These are phyloP conservation scores for Nicotiana rustica DNA, from an alignment of 305 asterid genomes.

Conservation along the genomic window DNA sequence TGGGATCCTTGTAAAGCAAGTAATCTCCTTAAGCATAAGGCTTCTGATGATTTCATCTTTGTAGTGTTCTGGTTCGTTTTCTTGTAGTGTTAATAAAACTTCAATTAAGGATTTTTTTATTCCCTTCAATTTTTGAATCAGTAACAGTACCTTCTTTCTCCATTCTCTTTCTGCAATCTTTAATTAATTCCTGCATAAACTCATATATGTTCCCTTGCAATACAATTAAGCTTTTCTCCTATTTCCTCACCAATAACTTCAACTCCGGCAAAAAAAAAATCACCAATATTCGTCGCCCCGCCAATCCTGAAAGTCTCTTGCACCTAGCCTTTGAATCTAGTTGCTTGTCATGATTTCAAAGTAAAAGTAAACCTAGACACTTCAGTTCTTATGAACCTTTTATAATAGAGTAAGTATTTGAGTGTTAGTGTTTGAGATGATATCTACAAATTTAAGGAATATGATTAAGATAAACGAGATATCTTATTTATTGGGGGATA, in stretches of 20 bases:
- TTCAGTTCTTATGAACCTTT: no score
- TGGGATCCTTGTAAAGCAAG: no score
- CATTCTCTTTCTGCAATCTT: constrained; percentile 46
- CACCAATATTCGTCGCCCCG: constrained; percentile 54
- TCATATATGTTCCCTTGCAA: constrained; percentile 55
- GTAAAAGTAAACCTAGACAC: no score
- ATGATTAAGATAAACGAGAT: no score
- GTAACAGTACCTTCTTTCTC: constrained; percentile 33
- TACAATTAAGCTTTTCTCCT: constrained; percentile 54
- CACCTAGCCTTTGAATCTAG: constrained; percentile 59
- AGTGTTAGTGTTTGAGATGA: no score
- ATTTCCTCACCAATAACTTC: constrained; percentile 55
- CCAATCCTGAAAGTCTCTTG: constrained; percentile 52
- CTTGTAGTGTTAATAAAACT: constrained; percentile 43
- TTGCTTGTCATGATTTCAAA: no score
- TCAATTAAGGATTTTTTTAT: constrained; percentile 60
- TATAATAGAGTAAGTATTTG: no score
- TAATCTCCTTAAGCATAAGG: constrained; percentile 37
- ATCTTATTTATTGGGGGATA: not conserved
- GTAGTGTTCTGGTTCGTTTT: constrained; percentile 47
- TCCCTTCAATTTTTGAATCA: constrained; percentile 31
- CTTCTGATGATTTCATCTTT: constrained; percentile 44
- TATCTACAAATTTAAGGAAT: no score
- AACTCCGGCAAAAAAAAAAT: constrained; percentile 61
- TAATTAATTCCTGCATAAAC: constrained; percentile 62